Evolutionary conservation across 495 filamentous ascomycete genomes (phyloP), one percentile per base, ranked within the genome.

Genomic region (Podospora fimiseda): DNA sequence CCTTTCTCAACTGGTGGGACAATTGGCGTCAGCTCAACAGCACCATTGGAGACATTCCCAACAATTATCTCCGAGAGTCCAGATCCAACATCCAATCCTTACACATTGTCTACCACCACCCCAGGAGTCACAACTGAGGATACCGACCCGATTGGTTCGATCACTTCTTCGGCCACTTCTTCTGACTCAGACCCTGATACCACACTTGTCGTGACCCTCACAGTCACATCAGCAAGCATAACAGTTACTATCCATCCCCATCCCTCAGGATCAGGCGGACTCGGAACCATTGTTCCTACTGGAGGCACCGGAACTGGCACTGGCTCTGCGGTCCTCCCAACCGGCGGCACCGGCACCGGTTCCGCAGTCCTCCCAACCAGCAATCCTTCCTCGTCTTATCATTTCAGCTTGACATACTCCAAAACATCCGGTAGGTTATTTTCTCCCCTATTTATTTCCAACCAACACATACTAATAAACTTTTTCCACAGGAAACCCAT

Each of bases 341-440:
- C 36, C 33, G 37, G 41, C n/a, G n/a, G n/a, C n/a, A 53, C 42
- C 2, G 46, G 47, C 2, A 53, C 46, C 5, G 49, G 45, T 2
- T 23, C 13, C n/a, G 14, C 16, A 2, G 36, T 36, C 20, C 27
- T 42, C 18, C 14, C 7, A 4, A 38, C 36, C 33, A 41, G 41
- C 0, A 16, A 11, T 2, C 2, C 3, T 8, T 6, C 50, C 3
- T 21, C 37, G 7, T 40, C 55, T 5, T 54, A 58, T 15, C 41
- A 50, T 14, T 41, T 42, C n/a, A 58, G 46, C 27, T 21, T 58
- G 36, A 58, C 56, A 6, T 58, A 58, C 19, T 41, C 36, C 37
- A 54, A 50, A 5, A 50, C 50, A 47, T 47, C 19, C 2, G 8
- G 27, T 33, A 33, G 11, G 27, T 33, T 6, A 33, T 11, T 6